Conservation (phyloP, 2,329 filamentous ascomycete species). For the Cladosporium sp. region DNA sequence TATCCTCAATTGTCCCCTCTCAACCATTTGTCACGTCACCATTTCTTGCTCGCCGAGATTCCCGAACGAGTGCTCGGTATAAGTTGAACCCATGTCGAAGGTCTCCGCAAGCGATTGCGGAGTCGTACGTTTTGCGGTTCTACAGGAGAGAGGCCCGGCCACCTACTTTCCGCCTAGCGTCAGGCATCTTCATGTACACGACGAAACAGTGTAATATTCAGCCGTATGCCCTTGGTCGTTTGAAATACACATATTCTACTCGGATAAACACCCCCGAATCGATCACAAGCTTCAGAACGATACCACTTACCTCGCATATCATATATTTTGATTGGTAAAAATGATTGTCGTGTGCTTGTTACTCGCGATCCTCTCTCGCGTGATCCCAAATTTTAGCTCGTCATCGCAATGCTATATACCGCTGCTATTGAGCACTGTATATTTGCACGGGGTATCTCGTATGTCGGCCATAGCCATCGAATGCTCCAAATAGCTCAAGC, state of each 20-base stretch:
- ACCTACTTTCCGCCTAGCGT: not conserved
- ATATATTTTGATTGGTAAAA: not conserved
- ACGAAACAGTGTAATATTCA: not conserved
- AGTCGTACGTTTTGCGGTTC: not conserved
- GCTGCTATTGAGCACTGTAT: not conserved
- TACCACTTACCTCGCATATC: not conserved
- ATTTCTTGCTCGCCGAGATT: conserved; percentile 3
- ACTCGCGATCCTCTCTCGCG: not conserved
- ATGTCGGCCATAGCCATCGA: conserved; percentile 1
- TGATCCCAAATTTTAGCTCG: not conserved
- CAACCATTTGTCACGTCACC: conserved; percentile 14
- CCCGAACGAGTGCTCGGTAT: conserved; percentile 12
- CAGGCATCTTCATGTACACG: not conserved
- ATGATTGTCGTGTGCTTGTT: not conserved
- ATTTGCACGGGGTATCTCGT: conserved; percentile 10
- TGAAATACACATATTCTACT: not conserved
- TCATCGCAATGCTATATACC: not conserved
- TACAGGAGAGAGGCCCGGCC: not conserved
- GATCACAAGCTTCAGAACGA: not conserved
- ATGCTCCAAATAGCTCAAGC: conserved; percentile 2
- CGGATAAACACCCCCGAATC: not conserved
- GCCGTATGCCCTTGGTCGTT: not conserved
- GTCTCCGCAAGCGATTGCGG: conserved; percentile 17
- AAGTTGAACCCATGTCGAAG: not conserved
- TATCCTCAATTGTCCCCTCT: not conserved